phyloP scores from a whole-genome alignment of 768 basidiomycete genomes.

The Leccinellum albellum region DNA sequence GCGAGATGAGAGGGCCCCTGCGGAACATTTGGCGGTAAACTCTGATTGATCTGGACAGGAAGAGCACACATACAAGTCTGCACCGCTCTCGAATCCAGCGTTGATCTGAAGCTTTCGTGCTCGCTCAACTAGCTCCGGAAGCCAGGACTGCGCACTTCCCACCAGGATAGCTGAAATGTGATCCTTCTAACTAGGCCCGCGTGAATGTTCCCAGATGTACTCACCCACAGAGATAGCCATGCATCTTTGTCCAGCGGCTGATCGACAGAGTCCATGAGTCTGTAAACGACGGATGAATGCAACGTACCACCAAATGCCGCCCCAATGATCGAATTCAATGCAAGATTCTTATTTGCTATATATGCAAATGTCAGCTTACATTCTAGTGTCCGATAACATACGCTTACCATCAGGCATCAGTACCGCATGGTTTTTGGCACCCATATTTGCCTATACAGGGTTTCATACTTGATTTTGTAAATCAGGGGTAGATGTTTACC shows the following conservation, averaged over 20 bases:
- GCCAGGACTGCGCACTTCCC: conserved; percentile 74
- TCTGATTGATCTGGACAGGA: not conserved
- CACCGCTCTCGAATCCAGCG: conserved; percentile 84
- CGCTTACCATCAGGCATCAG: conserved; percentile 86
- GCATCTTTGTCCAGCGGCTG: conserved; percentile 94
- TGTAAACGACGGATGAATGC: conserved; percentile 18
- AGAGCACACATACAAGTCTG: conserved; percentile 61
- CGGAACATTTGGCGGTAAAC: not conserved
- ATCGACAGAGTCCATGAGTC: conserved; percentile 19
- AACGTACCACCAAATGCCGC: conserved; percentile 84
- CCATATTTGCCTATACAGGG: conserved; percentile 60
- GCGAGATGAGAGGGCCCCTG: conserved; percentile 80
- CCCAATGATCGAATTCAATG: conserved; percentile 88
- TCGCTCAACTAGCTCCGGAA: conserved; percentile 81
- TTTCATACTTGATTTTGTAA: not conserved
- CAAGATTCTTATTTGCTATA: conserved; percentile 85
- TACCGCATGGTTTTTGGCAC: conserved; percentile 96
- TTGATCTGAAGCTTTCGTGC: conserved; percentile 76
- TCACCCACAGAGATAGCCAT: conserved; percentile 93
- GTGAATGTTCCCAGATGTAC: conserved; percentile 16
- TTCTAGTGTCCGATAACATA: not conserved
- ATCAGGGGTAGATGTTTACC: conserved; percentile 31
- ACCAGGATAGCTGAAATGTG: conserved; percentile 63
- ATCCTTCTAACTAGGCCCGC: not conserved
- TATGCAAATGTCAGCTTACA: not conserved